A percentile compares a stretch with the other conserved stretches of the same genome.
These are phyloP conservation scores for Triticum aestivum DNA, from an alignment of 176 grass and related monocot species.

Conservation along the genomic window DNA sequence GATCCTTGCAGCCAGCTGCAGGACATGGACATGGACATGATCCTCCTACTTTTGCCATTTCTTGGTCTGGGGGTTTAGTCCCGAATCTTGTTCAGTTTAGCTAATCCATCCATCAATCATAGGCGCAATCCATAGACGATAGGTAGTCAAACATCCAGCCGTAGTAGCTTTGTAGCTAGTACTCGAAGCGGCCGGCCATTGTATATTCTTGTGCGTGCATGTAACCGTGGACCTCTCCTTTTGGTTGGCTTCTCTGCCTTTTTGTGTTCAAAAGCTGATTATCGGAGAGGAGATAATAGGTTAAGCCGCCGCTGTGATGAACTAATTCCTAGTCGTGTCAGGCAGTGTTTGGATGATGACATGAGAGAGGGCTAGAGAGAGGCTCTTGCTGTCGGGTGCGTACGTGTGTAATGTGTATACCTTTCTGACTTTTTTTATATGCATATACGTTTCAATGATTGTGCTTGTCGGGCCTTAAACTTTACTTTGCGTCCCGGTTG, in stretches of 20 bases:
- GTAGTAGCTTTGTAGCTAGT: constrained; percentile 22
- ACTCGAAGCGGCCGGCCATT: background rate
- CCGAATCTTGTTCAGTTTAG: constrained; percentile 6
- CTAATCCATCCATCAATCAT: constrained; percentile 35
- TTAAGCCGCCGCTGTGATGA: background rate
- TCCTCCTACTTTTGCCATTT: constrained; percentile 18
- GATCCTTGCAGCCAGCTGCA: background rate
- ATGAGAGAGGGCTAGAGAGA: background rate
- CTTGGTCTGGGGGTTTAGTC: constrained; percentile 24
- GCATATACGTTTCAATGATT: constrained; percentile 47
- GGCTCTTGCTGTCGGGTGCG: constrained; percentile 15
- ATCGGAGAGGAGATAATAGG: background rate
- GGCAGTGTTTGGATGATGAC: constrained; percentile 28
- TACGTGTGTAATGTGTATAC: constrained; percentile 45
- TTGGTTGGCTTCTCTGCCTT: constrained; percentile 15
- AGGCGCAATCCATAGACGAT: constrained; percentile 24
- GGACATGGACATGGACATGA: background rate
- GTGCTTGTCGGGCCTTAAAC: constrained; percentile 32
- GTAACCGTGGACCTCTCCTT: constrained; percentile 19
- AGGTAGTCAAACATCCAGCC: constrained; percentile 41
- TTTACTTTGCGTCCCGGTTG: background rate
- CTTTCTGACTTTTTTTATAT: constrained; percentile 14
- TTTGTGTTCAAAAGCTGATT: constrained; percentile 8
- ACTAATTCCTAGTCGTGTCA: background rate
- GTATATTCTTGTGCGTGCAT: constrained; percentile 45